phyloP scores from a whole-genome alignment of 2,329 filamentous ascomycete species.

The Clarireedia hainanense region DNA sequence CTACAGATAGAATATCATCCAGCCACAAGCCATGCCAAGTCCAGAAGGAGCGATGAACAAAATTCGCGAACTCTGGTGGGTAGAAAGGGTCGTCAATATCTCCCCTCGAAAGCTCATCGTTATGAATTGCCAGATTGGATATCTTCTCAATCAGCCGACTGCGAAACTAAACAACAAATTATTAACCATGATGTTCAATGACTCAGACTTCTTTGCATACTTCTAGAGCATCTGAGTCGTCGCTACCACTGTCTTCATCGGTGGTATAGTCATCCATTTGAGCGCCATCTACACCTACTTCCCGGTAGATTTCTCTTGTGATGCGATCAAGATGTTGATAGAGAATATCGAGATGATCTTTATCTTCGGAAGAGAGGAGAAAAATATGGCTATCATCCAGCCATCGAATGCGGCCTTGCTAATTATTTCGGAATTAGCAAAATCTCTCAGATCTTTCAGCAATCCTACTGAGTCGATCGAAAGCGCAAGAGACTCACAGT shows the following conservation, averaged over 20 bases:
- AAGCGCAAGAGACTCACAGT: slow-evolving; percentile 7
- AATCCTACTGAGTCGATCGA: too few species aligned
- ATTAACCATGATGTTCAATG: not conserved
- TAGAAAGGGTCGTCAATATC: slow-evolving; percentile 4
- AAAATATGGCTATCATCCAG: slow-evolving; percentile 1
- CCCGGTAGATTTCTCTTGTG: not conserved
- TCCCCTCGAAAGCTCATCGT: slow-evolving; percentile 3
- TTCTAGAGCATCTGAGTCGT: not conserved
- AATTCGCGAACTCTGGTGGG: not conserved
- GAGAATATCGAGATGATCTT: not conserved
- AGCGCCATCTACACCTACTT: not conserved
- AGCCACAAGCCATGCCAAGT: not conserved
- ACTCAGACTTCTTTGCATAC: not conserved
- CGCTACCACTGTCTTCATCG: not conserved
- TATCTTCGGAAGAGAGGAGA: not conserved
- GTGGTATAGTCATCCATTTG: not conserved
- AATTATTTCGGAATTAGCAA: not conserved
- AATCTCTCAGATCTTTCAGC: not conserved
- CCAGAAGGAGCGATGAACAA: not conserved
- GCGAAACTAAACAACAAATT: not conserved
- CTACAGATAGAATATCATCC: not conserved
- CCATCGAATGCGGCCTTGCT: slow-evolving; percentile 7
- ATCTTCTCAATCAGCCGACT: slow-evolving; percentile 4
- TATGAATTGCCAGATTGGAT: not conserved
- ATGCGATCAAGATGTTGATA: slow-evolving; percentile 1